Evolutionary conservation across 23 red algal genomes (phyloP), one percentile per base, ranked within the genome.

Genomic region (Gracilaria gracilis): DNA sequence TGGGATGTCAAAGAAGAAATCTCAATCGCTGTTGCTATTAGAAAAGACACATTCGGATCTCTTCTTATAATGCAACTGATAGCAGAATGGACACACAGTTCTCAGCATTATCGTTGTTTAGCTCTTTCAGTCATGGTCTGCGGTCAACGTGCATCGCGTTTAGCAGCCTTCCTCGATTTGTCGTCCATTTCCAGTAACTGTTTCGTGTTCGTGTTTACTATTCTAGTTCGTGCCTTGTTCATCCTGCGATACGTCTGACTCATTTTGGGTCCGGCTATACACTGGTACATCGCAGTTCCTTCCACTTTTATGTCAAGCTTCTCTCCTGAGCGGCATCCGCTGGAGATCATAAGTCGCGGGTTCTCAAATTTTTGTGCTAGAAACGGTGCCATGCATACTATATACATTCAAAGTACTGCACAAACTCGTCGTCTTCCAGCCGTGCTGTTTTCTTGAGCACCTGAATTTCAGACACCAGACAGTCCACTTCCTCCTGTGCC

Each of bases 221-320:
- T 49, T 44, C 48, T 28, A 14, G 42, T 65, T 55, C 77, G 82
- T 8, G 75, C 44, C 88, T 83, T 82, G 42, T 35, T 92, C 40
- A 83, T 57, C 21, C 38, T 54, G 11, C 88, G 44, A 51, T 92
- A 92, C 21, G 35, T 83, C 12, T 21, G n/a, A 58, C 73, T 50
- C 62, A 92, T 65, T 47, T 57, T 55, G 23, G 88, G 88, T 35
- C 62, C 37, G 11, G 79, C 88, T 34, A 57, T 71, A 75, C 76
- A 82, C 23, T 92, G 76, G 61, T 55, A 75, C 57, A 57, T 75
- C 3, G 79, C 88, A 2, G 29, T 74, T 1, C 88, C 88, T 54
- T 92, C 88, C 4, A 92, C 53, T 49, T 61, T 75, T 61, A 92
- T 92, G 46, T 82, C 88, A 27, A 61, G 61, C 9, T 92, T 61